These are phyloP conservation scores for Blakeslea trispora DNA, from an alignment of 371 early-diverging fungal genomes.

Conservation along the genomic window DNA sequence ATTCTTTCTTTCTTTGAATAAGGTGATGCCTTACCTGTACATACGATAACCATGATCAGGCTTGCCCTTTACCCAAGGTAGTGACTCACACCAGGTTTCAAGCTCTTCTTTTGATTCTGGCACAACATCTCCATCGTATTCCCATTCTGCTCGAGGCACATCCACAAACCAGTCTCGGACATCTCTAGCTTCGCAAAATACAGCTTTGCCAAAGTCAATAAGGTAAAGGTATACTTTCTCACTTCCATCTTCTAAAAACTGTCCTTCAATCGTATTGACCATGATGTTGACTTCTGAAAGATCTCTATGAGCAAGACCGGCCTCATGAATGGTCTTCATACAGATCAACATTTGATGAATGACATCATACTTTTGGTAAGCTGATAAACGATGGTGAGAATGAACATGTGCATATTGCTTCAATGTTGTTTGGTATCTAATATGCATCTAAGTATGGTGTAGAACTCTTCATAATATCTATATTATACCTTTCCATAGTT, in stretches of 20 bases:
- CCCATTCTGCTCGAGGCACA: constrained; percentile 39
- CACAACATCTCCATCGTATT: constrained; percentile 49
- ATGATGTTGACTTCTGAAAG: constrained; percentile 71
- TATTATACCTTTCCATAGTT: constrained; percentile 45
- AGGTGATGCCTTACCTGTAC: constrained; percentile 46
- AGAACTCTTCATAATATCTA: too few species aligned
- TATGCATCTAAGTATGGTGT: too few species aligned
- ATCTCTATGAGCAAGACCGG: constrained; percentile 68
- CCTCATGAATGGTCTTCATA: constrained; percentile 59
- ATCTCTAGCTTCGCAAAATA: constrained; percentile 56
- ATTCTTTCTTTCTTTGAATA: too few species aligned
- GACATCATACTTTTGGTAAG: constrained; percentile 61
- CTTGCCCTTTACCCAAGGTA: constrained; percentile 61
- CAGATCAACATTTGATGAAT: constrained; percentile 65
- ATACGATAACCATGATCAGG: constrained; percentile 68
- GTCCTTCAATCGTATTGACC: constrained; percentile 55
- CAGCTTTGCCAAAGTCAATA: constrained; percentile 71
- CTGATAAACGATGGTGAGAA: constrained; percentile 56
- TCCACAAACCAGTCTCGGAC: constrained; percentile 63
- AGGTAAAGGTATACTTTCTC: constrained; percentile 54
- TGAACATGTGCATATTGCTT: constrained; percentile 63
- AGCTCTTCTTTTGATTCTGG: constrained; percentile 51
- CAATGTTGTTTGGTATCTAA: constrained; percentile 54
- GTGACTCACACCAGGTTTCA: constrained; percentile 47
- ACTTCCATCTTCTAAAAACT: constrained; percentile 52